Percentiles rank a stretch among this genome's conserved stretches.
phyloP scores from a whole-genome alignment of 2,329 filamentous ascomycete genomes.

The Zalaria obscura region DNA sequence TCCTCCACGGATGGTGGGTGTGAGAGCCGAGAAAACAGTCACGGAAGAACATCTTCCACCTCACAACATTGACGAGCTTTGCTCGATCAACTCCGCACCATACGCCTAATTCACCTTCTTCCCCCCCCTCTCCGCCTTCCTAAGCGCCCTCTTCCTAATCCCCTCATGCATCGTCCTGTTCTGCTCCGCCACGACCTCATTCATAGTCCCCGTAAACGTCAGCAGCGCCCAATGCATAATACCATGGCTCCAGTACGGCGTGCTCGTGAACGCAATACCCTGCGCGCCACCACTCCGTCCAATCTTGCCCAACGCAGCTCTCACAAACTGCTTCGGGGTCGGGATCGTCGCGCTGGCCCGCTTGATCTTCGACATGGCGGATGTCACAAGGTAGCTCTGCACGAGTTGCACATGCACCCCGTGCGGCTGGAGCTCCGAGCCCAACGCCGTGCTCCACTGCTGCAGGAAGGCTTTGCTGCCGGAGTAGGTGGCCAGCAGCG shows the following conservation, averaged over 20 bases:
- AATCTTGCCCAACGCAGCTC: constrained; percentile 63
- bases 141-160: constrained; percentile 69
- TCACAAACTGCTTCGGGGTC: constrained; percentile 69
- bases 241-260: constrained; percentile 86
- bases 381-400: constrained; percentile 84
- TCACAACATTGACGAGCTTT: no score
- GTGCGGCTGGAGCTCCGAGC: constrained; percentile 64
- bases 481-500: constrained; percentile 87
- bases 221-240: constrained; percentile 72
- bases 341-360: constrained; percentile 66
- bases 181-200: constrained; percentile 39
- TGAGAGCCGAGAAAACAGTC: no score
- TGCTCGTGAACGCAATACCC: constrained; percentile 67
- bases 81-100: no score
- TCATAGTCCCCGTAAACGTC: constrained; percentile 44
- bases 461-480: constrained; percentile 97
- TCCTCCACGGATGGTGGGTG: no score
- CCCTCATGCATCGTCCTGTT: constrained; percentile 65
- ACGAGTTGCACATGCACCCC: constrained; percentile 85
- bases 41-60: no score
- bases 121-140: constrained; percentile 68
- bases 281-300: constrained; percentile 66
- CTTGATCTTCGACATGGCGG: constrained; percentile 93
- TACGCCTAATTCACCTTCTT: constrained; percentile 40
- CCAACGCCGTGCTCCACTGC: constrained; percentile 82